Conservation (phyloP, 2,329 filamentous ascomycete genomes). For the Chaetothyriales sp. region DNA sequence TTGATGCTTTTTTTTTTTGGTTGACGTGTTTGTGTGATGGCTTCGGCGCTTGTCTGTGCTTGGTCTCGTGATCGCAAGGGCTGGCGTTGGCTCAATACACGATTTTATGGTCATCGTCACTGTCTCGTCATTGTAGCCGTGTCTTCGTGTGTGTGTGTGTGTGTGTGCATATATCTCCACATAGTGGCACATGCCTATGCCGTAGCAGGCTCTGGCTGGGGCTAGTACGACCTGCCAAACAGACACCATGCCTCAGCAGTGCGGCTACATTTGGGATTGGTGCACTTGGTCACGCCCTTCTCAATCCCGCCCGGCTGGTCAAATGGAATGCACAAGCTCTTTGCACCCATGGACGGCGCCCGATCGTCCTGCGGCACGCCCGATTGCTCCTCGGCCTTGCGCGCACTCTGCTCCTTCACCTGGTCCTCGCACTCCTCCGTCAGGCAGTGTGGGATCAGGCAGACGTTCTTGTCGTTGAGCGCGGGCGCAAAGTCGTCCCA, state of each 20-base stretch:
- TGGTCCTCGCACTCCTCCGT: conserved; percentile 77
- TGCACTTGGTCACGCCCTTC: conserved; percentile 73
- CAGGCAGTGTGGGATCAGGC: conserved; percentile 81
- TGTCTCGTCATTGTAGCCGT: not conserved
- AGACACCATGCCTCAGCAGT: conserved; percentile 78
- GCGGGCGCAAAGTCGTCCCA: conserved; percentile 89
- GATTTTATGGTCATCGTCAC: not conserved
- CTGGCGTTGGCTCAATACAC: not conserved
- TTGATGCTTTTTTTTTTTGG: no score
- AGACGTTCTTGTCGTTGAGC: conserved; percentile 82
- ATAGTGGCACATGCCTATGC: not conserved
- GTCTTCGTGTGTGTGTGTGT: not conserved
- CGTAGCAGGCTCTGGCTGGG: not conserved
- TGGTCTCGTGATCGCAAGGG: not conserved
- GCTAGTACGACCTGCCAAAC: conserved; percentile 54
- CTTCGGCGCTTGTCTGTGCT: not conserved
- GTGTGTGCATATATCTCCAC: not conserved
- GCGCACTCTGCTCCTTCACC: conserved; percentile 83
- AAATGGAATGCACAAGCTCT: conserved; percentile 66
- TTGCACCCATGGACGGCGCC: conserved; percentile 62
- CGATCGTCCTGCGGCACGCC: conserved; percentile 62
- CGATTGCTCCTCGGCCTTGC: conserved; percentile 45
- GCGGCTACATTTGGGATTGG: conserved; percentile 71
- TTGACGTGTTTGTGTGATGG: not conserved
- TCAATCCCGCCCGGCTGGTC: conserved; percentile 73